Evolutionary conservation across 2,329 filamentous ascomycete species (phyloP), one percentile per base, ranked within the genome.

Genomic region (Hymenotorrendiella dingleyae): DNA sequence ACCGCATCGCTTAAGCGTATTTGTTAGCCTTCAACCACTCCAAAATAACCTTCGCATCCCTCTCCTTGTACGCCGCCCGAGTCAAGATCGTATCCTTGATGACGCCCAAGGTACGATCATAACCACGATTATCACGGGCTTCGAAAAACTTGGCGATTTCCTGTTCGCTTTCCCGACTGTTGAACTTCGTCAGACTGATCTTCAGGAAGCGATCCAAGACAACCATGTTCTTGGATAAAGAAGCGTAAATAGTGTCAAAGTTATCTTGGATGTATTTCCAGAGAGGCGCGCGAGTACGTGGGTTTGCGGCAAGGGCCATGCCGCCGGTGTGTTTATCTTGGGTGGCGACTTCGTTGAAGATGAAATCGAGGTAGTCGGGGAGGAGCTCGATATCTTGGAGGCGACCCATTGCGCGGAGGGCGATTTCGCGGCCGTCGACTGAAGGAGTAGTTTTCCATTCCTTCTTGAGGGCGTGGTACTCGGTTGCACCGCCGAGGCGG

Each of bases 351-450:
- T 84, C 74, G 62, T 84, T 82, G 54, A 87, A 90, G 64, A 94
- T 84, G 62, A 96, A 76, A 66, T 82, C 55, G 71, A 84, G 60
- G 74, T 82, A 73, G 59, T 82, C 66, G 66, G 66, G 69, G 33
- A 94, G 80, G 22, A 96, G 69, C 8, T 80, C 76, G 1, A 70
- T 61, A 9, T 67, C 61, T 55, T 83, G 82, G 16, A 85, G 80
- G 28, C 81, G 78, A 24, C 89, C 88, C 33, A 98, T 74, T 4
- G 85, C 79, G 27, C 76, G 71, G 3, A 97, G 76, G 53, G 80
- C 84, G 51, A 94, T 85, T 54, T 95, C 89, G 65, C 90, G 94
- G 56, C 89, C 90, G 57, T 97, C 93, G 27, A 96, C 82, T 6
- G 89, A 87, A 40, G 84, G 83, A 10, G 88, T 93, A 38, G 72